phyloP scores from a whole-genome alignment of 1,139 yeast genomes.

The Suzukiozyma palmioleophila region DNA sequence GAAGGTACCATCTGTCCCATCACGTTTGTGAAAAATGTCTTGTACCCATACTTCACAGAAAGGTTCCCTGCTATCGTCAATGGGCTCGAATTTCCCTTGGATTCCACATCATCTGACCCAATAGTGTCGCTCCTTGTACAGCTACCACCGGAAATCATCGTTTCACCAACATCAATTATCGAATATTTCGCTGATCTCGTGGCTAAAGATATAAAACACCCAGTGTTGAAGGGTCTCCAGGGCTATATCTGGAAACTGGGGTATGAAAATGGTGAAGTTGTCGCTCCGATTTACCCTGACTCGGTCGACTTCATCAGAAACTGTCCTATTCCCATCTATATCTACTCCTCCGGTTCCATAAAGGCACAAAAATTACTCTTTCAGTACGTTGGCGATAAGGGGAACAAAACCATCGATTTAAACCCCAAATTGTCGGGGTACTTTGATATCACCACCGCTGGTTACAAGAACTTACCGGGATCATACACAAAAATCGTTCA shows the following conservation, averaged over 20 bases:
- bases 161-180: slow-evolving; percentile 23
- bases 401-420: slow-evolving; percentile 39
- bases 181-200: slow-evolving; percentile 56
- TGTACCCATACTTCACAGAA: slow-evolving; percentile 51
- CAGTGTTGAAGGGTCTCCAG: slow-evolving; percentile 72
- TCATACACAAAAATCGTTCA: slow-evolving; percentile 59
- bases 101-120: slow-evolving; percentile 7
- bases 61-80: slow-evolving; percentile 21
- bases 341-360: slow-evolving; percentile 90
- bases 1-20: slow-evolving; percentile 95
- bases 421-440: slow-evolving; percentile 57
- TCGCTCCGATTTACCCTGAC: slow-evolving; percentile 75
- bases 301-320: slow-evolving; percentile 54
- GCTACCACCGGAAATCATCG: slow-evolving; percentile 38
- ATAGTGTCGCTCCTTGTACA: slow-evolving; percentile 30
- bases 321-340: slow-evolving; percentile 41
- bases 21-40: slow-evolving; percentile 71
- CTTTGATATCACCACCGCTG: slow-evolving; percentile 83
- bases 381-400: slow-evolving; percentile 44
- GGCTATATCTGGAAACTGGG: slow-evolving; percentile 84
- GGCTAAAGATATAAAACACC: slow-evolving; percentile 66
- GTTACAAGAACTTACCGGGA: slow-evolving; percentile 53
- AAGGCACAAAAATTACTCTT: slow-evolving; percentile 80
- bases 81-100: slow-evolving; percentile 31
- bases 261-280: slow-evolving; percentile 65